Evolutionary conservation across 768 basidiomycete species (phyloP), one percentile per base, ranked within the genome.

Genomic region (Suillus luteus): DNA sequence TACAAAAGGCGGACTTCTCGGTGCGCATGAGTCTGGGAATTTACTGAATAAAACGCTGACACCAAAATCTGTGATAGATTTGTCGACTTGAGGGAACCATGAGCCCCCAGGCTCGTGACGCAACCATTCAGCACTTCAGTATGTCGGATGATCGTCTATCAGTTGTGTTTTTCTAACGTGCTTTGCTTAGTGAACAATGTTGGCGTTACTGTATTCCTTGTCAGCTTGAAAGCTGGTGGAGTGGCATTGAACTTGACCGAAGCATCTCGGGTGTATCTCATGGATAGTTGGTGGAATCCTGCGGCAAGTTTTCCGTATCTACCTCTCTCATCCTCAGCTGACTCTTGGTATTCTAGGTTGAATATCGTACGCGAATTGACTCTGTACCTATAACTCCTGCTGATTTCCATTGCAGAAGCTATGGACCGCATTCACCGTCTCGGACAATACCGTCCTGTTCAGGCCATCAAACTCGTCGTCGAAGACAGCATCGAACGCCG

Each of bases 271-370:
- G 95, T 97, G 22, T 96, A 94, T 76, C 84, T 97, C 70, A 96
- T 98, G 95, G 96, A 96, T 73, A 92, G 91, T 67, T 96, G 94
- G 94, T 96, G 96, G 96, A 99, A 99, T 73, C 96, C 96, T 8
- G 95, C 95, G n/a, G 92, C 90, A 59, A 78, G 62, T 76, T 71
- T 22, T 15, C 15, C 51, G 62, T 64, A 59, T 22, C 37, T 51
- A 40, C 9, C 15, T 54, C 66, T 22, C 64, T 60, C 27, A 48
- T 27, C 59, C 15, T 48, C 46, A 19, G n/a, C 33, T 62, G 12
- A 48, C 38, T 22, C 19, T 24, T 55, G 27, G 8, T 38, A 15
- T 40, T 24, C 27, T 60, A 86, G 84, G 89, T 92, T 60, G 92
- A 92, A 79, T 93, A 84, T 70, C 91, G 91, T 92, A 74, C 78